Evolutionary conservation across 202 grass and related monocot species (phyloP), one percentile per base, ranked within the genome.

Genomic region (Alloteropsis angusta): DNA sequence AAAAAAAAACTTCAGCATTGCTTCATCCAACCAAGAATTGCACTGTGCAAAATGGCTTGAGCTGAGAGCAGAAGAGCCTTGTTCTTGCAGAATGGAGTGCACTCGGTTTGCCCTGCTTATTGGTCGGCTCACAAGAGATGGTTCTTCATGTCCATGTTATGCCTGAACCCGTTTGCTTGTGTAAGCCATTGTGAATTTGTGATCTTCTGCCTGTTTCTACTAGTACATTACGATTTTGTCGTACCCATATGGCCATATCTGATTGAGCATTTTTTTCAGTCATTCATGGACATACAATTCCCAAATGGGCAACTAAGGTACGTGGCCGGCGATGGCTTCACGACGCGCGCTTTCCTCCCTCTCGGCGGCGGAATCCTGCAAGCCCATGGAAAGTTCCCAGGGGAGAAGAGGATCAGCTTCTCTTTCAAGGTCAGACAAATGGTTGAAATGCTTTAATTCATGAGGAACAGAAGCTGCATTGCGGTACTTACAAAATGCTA

Each of bases 111-210:
- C 61, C 90, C 90, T 4, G 90, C 90, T 69, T 80, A 87, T 39
- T 93, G 90, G 87, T 89, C 90, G 35, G 69, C 74, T 62, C 87
- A 87, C 36, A 81, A 85, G 76, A 86, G 63, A 80, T 93, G 90
- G 77, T 79, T 89, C 77, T 78, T 89, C 81, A 93, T 93, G 90
- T 93, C 90, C 5, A 93, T 89, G 90, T 25, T 93, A 54, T 93
- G 90, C 53, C 81, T 93, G 17, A 87, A 93, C 34, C 90, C 90
- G 1, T 71, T 87, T 35, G 77, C 87, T 12, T 93, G 87, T 35
- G 90, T 93, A 84, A 85, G 90, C 78, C 14, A 34, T 9, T 9
- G 3, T 19, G 11, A 15, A 15, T 25, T 9, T 9, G 3, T 19
- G 11, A 15, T n/a, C 34, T 10, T 42, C 19, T 66, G 3, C 46